Base-by-base conservation (phyloP, 306 rosid genomes). In the Albizia julibrissin region DNA sequence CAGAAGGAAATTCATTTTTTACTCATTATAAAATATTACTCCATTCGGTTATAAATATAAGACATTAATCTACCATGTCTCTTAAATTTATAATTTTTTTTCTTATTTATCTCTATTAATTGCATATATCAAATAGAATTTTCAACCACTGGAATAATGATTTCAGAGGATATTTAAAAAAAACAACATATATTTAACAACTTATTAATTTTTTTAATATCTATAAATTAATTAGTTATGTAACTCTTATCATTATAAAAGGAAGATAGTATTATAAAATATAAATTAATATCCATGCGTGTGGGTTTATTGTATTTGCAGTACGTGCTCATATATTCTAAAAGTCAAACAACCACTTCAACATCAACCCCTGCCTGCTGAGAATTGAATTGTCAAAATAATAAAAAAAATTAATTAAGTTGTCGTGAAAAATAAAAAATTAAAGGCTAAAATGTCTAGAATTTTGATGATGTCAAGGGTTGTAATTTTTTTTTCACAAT, bases 401-500 rank as follows among this genome's bases (percentile, higher is more conserved):
- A 68, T 16, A 68, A 69, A 10, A 52, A 50, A 49, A 43, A 34
- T 3, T 0, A 58, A 59, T 59, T 22, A 61, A 11, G 9, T 1
- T 58, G 65, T 22, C 65, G 4, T 15, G 12, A 12, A 26, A 61
- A 61, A 8, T 1, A 19, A 61, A 59, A 33, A 69, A 39, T 9
- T 5, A 68, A 9, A 21, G 18, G 14, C 15, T 39, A 10, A 21
- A 21, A 39, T 10, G 27, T 39, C 2, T 68, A 16, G 27, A 39
- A 37, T 68, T 68, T 68, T 21, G 27, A 9, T 19, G 73, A 21
- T 68, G 73, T 68, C 29, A 68, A 68, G 40, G 73, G 73, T 37
- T 68, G 27, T 37, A 19, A 18, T 8, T 3, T 6, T 26, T 3
- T 5, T 68, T 68, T 39, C 29, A 11, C 11, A 68, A 40, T 69